phyloP scores from a whole-genome alignment of 305 asterid species.

The Coffea humblotiana region DNA sequence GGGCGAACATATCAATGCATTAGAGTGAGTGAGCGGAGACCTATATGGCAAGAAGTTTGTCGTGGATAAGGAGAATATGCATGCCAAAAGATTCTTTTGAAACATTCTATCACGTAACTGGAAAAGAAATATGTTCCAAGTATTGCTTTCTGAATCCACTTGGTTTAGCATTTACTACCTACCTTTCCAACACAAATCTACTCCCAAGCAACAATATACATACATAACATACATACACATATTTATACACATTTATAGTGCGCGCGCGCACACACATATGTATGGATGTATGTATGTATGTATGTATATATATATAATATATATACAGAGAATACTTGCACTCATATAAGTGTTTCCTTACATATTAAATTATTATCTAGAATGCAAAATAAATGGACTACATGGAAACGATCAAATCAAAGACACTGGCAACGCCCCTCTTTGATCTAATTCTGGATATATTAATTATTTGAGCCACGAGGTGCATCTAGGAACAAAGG shows the following conservation, averaged over 20 bases:
- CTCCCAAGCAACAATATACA: neutral
- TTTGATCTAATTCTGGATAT: too few species aligned
- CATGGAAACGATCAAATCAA: too few species aligned
- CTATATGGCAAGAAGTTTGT: neutral
- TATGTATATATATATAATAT: too few species aligned
- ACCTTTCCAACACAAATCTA: neutral
- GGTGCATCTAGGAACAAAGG: too few species aligned
- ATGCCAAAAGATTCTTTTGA: neutral
- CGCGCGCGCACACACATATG: too few species aligned
- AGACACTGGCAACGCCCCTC: too few species aligned
- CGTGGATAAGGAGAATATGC: neutral
- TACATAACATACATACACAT: neutral
- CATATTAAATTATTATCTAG: too few species aligned
- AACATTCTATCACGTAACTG: neutral
- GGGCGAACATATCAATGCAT: neutral
- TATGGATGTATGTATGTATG: too few species aligned
- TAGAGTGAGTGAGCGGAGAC: neutral
- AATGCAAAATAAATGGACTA: too few species aligned
- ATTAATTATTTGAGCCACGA: too few species aligned
- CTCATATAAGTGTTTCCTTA: too few species aligned
- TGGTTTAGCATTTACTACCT: neutral
- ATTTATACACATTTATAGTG: neutral
- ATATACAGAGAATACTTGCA: too few species aligned
- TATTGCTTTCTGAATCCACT: neutral
- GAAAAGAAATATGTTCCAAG: neutral